Evolutionary conservation across 2,329 filamentous ascomycete species (phyloP).

Genomic region (Allantophomopsis cytisporea): DNA sequence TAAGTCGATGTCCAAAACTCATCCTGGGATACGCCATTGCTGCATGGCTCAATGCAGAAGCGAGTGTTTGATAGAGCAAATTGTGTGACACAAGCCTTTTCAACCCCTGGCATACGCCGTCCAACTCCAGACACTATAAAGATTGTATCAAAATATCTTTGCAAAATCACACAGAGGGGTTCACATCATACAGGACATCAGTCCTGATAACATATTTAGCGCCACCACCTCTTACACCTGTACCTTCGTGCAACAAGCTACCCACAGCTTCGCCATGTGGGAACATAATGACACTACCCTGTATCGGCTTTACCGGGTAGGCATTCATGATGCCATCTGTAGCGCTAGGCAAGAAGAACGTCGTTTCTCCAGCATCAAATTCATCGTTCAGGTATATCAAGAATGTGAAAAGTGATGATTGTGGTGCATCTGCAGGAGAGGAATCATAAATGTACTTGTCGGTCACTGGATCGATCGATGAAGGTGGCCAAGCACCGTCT

Average conservation of each 20-base stretch:
- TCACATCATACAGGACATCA: conserved; percentile 56
- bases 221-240: conserved; percentile 42
- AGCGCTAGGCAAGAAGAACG: conserved; percentile 52
- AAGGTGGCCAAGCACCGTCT: conserved; percentile 62
- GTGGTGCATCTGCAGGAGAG: conserved; percentile 42
- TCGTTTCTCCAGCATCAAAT: conserved; percentile 59
- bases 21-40: too few relatives aligned
- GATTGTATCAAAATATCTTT: too few relatives aligned
- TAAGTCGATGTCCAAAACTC: too few relatives aligned
- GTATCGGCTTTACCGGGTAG: conserved; percentile 53
- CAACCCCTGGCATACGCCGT: too few relatives aligned
- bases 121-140: too few relatives aligned
- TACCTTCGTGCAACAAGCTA: conserved; percentile 55
- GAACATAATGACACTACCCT: conserved; percentile 56
- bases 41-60: too few relatives aligned
- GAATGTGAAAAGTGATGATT: conserved; percentile 58
- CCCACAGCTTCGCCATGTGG: conserved; percentile 55
- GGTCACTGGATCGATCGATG: conserved; percentile 36
- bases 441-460: conserved; percentile 48
- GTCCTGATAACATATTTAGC: conserved; percentile 57
- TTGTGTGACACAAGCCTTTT: too few relatives aligned
- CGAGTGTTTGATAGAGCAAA: too few relatives aligned
- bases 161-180: too few relatives aligned
- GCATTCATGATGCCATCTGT: conserved; percentile 55
- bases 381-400: conserved; percentile 59